A percentile compares a stretch with the other conserved stretches of the same genome.
Conservation (phyloP, 371 early-diverging fungal species). For the Capniomyces stellatus region DNA sequence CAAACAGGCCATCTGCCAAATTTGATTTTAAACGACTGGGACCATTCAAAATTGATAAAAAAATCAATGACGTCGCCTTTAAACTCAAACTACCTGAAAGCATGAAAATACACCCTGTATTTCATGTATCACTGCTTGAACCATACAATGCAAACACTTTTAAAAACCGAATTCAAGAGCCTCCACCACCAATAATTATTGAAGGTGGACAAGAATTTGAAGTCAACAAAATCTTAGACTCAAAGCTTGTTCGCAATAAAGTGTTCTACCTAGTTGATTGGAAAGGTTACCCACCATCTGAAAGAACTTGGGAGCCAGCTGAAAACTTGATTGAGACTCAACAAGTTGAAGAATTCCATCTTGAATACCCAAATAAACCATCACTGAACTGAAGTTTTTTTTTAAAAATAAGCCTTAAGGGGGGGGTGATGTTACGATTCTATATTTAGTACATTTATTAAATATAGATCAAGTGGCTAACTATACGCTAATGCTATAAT, state of each 20-base stretch:
- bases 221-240: constrained; percentile 2
- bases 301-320: constrained; percentile 3
- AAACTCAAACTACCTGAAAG: constrained; percentile 1
- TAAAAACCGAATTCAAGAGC: not conserved
- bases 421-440: not conserved
- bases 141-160: not conserved
- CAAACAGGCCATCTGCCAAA: not conserved
- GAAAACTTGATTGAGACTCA: not conserved
- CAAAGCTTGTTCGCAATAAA: not conserved
- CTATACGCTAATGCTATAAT: not conserved
- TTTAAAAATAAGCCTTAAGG: not conserved
- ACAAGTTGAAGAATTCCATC: not conserved
- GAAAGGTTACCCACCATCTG: not conserved
- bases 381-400: not conserved
- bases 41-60: constrained; percentile 1
- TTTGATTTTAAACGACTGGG: not conserved
- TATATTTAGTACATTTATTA: not conserved
- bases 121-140: not conserved
- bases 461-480: not conserved
- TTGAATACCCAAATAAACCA: not conserved
- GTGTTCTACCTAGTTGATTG: not conserved
- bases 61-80: not conserved
- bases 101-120: constrained; percentile 3
- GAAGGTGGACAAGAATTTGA: not conserved
- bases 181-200: not conserved